Evolutionary conservation across 108 stramenopile genomes (phyloP).

Genomic region (Cylindrotheca closterium): DNA sequence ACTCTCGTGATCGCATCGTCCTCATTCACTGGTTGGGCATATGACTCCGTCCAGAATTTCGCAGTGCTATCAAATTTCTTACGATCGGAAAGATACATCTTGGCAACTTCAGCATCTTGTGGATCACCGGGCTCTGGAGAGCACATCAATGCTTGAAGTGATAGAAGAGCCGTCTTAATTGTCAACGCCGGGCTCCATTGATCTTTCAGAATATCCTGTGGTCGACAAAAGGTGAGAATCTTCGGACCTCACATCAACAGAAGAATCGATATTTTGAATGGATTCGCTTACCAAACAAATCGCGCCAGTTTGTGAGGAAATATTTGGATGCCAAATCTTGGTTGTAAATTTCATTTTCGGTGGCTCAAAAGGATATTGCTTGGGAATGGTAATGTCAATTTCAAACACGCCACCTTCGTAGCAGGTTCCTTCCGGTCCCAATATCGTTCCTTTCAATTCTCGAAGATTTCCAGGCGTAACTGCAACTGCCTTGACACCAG

Average conservation of each 20-base stretch:
- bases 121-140: conserved; percentile 93
- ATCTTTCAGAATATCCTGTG: conserved; percentile 95
- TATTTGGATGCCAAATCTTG: conserved; percentile 98
- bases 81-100: conserved; percentile 84
- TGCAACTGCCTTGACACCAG: conserved; percentile 59
- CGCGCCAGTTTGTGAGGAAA: conserved; percentile 93
- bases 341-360: conserved; percentile 93
- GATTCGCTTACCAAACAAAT: conserved; percentile 86
- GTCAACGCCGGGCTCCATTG: conserved; percentile 97
- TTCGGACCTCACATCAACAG: not conserved
- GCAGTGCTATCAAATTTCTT: conserved; percentile 85
- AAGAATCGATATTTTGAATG: not conserved
- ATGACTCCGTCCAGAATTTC: conserved; percentile 91
- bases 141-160: conserved; percentile 90
- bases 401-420: conserved; percentile 83
- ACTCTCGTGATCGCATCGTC: conserved; percentile 76
- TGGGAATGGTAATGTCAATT: conserved; percentile 81
- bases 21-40: conserved; percentile 76
- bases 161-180: conserved; percentile 93
- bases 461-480: conserved; percentile 33
- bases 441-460: conserved; percentile 66
- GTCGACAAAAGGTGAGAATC: not conserved
- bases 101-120: conserved; percentile 95
- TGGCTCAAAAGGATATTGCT: conserved; percentile 91
- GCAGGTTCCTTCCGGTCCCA: conserved; percentile 69